Evolutionary conservation across 805 yeast species (phyloP), one percentile per base, ranked within the genome.

Genomic region (Metschnikowia hibisci): DNA sequence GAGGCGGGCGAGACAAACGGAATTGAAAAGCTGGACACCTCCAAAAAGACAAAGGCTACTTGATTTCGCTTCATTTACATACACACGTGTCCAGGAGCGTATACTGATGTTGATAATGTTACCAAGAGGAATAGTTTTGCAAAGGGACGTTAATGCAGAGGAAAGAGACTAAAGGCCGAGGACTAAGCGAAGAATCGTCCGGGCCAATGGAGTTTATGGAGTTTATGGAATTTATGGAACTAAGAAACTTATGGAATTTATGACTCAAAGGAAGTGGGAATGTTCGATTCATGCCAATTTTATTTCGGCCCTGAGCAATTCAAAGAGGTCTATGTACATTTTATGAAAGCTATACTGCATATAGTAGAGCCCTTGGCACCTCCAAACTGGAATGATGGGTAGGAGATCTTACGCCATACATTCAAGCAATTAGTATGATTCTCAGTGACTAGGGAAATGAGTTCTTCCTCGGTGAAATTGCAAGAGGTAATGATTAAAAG

Each of bases 281-380:
- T n/a, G n/a, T n/a, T n/a, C n/a, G n/a, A n/a, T n/a, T n/a, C n/a
- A n/a, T n/a, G n/a, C n/a, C n/a, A n/a, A n/a, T n/a, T n/a, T n/a
- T n/a, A n/a, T n/a, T n/a, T n/a, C n/a, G n/a, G n/a, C n/a, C n/a
- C n/a, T n/a, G n/a, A n/a, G n/a, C n/a, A n/a, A n/a, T n/a, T 3
- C 23, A 8, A 20, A 20, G 23, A 20, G 23, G 23, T 14, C n/a
- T 22, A 13, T 34, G 29, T 23, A 16, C 48, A 42, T 41, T 61
- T 81, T 20, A 71, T 69, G 56, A 91, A 93, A 15, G 93, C 96
- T 36, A 91, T 75, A 42, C 89, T 84, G 60, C 96, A 87, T 32
- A 91, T 86, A 1, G 96, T 82, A 30, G 89, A 79, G 1, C 99
- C 99, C 53, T 82, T 76, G 5, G 75, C 78, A 7, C 99, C 99